phyloP scores from a whole-genome alignment of 2,329 filamentous ascomycete species.

The Tolypocladium tropicale region DNA sequence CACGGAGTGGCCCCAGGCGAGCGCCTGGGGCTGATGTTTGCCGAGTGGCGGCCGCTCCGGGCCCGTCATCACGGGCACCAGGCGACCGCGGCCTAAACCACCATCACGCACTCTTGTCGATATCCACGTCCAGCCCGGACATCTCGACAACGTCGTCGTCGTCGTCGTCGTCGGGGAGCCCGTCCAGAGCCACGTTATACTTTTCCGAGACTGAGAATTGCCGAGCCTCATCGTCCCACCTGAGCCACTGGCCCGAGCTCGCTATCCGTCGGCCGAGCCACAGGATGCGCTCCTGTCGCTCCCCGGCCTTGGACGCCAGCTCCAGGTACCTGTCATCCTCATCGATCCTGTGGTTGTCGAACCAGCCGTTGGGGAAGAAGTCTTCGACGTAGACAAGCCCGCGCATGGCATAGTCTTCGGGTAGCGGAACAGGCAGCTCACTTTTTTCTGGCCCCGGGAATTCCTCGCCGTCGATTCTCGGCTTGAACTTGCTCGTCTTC shows the following conservation, averaged over 20 bases:
- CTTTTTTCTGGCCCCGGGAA: conserved; percentile 37
- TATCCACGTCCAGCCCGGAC: not conserved
- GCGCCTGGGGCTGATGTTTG: not conserved
- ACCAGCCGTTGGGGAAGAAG: conserved; percentile 51
- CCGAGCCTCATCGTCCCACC: conserved; percentile 26
- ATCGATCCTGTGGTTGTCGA: conserved; percentile 45
- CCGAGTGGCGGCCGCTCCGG: not conserved
- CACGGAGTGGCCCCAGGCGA: not conserved
- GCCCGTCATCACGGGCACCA: not conserved
- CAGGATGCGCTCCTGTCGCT: conserved; percentile 48
- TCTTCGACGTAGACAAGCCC: conserved; percentile 50
- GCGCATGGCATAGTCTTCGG: conserved; percentile 58
- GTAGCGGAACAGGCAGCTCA: conserved; percentile 42
- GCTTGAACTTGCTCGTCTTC: conserved; percentile 14
- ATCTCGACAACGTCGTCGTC: not conserved
- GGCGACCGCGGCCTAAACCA: not conserved
- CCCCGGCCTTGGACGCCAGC: conserved; percentile 43
- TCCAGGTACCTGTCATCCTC: conserved; percentile 61
- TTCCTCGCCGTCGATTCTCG: conserved; percentile 25
- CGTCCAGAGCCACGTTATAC: conserved; percentile 26
- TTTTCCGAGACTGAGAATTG: conserved; percentile 27
- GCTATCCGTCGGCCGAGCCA: conserved; percentile 45
- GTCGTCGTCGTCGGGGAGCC: not conserved
- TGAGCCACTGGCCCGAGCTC: conserved; percentile 29
- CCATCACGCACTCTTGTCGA: not conserved